Base-by-base conservation (phyloP, 306 rosid genomes). In the Dryas alaskensis region DNA sequence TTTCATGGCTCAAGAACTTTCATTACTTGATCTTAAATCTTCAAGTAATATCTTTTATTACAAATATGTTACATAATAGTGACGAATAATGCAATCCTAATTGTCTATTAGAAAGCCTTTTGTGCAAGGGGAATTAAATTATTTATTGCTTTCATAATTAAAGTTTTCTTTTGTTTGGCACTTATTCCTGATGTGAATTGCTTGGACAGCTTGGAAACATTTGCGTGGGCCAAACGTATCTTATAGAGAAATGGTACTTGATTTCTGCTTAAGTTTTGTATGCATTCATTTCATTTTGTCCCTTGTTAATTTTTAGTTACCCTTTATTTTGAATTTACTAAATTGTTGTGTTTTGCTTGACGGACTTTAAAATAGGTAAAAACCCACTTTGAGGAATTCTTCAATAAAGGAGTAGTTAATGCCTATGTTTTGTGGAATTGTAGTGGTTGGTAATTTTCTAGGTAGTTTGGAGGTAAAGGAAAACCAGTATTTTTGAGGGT, bases 161-260 rank as follows among this genome's bases (percentile, higher is more conserved):
- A 73, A 63, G 22, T 63, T 52, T 19, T 7, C 31, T 49, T 52
- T 67, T 27, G 8, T 48, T 52, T 58, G 64, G 42, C 25, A 27
- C 46, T 50, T 67, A 59, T 60, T 60, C 27, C 14, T 63, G 52
- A 22, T 13, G 39, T 79, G 37, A 64, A 8, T 10, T 74, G 37
- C 74, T 64, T 68, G 54, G 60, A 69, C 80, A 82, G 86, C 57
- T 78, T 75, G 70, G 44, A 52, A 53, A 31, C 54, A 10, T 59
- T 65, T 40, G 64, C 44, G 69, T n/a, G 57, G 72, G 66, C 27
- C 60, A 19, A 70, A 68, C 44, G 16, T 14, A 59, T 4, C 73
- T 76, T 59, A 10, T 25, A 55, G 46, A 17, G 60, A 78, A 60
- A 82, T 82, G 86, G 86, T 82, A 82, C 47, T 39, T 42, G 61